These are phyloP conservation scores for Gossypium schwendimanii DNA, from an alignment of 441 rosid species.

Conservation along the genomic window DNA sequence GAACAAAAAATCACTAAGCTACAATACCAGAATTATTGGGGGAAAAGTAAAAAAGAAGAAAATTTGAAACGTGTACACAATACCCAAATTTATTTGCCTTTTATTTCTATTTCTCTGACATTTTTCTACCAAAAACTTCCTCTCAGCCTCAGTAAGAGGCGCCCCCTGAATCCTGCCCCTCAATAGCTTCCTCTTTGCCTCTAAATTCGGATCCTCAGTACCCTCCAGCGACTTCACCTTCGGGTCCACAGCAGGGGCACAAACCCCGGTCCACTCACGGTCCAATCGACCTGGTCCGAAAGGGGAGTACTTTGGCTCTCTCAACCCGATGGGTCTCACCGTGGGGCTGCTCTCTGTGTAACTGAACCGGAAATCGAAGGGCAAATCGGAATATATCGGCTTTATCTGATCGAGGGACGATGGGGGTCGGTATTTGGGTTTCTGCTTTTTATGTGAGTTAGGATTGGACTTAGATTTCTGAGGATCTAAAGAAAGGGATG, in stretches of 20 bases:
- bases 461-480: constrained; percentile 20
- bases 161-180: constrained; percentile 63
- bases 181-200: constrained; percentile 55
- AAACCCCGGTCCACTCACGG: constrained; percentile 83
- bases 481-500: constrained; percentile 38
- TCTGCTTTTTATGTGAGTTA: constrained; percentile 32
- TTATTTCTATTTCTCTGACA: constrained; percentile 65
- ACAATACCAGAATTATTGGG: not conserved
- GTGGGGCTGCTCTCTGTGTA: constrained; percentile 68
- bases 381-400: constrained; percentile 46
- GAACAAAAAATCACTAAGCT: not conserved
- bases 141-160: constrained; percentile 64
- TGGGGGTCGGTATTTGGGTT: constrained; percentile 76
- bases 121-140: constrained; percentile 58
- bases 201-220: constrained; percentile 54
- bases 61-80: not conserved
- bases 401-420: constrained; percentile 62
- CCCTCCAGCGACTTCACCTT: constrained; percentile 60
- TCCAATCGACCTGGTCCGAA: constrained; percentile 75
- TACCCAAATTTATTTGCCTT: constrained; percentile 72
- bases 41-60: not conserved
- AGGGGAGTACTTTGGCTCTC: constrained; percentile 92
- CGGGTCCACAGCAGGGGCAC: constrained; percentile 69
- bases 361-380: constrained; percentile 80
- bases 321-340: constrained; percentile 73